These are phyloP conservation scores for Nyctanthes arbortristis DNA, from an alignment of 257 asterid species.

Conservation along the genomic window DNA sequence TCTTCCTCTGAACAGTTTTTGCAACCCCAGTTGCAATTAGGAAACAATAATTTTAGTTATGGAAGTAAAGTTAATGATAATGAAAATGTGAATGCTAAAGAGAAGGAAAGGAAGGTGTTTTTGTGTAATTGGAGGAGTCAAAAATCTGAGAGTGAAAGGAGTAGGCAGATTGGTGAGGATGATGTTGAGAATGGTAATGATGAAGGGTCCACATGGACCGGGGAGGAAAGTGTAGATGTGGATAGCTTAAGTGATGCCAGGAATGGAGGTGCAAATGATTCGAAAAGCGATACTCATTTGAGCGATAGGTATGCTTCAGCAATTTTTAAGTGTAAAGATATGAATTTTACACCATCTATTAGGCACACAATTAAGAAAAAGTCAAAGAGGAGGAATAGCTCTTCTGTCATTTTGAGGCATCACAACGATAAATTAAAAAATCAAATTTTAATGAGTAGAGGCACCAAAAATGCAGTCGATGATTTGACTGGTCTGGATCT, in stretches of 20 bases:
- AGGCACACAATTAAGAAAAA: constrained; percentile 55
- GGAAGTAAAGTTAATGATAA: constrained; percentile 16
- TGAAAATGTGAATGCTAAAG: constrained; percentile 37
- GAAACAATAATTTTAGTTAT: constrained; percentile 20
- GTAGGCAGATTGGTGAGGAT: constrained; percentile 55
- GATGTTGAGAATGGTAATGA: constrained; percentile 41
- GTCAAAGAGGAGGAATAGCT: constrained; percentile 46
- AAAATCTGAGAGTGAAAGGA: constrained; percentile 72
- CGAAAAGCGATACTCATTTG: constrained; percentile 71
- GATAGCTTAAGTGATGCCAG: constrained; percentile 64
- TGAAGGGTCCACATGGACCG: constrained; percentile 50
- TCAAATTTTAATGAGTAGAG: constrained; percentile 44
- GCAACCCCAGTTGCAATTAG: constrained; percentile 21
- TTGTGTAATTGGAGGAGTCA: constrained; percentile 86
- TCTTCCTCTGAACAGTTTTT: constrained; percentile 34
- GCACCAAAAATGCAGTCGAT: constrained; percentile 40
- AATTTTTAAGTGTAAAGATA: constrained; percentile 59
- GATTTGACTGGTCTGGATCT: constrained; percentile 42
- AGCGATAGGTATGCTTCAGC: constrained; percentile 59
- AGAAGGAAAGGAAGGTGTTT: constrained; percentile 61
- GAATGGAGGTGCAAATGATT: constrained; percentile 69
- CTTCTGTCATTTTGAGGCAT: constrained; percentile 40
- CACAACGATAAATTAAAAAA: constrained; percentile 52
- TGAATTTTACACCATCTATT: constrained; percentile 60
- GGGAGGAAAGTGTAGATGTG: constrained; percentile 49